Conservation (phyloP, 371 early-diverging fungal species). For the Mucor ambiguus region DNA sequence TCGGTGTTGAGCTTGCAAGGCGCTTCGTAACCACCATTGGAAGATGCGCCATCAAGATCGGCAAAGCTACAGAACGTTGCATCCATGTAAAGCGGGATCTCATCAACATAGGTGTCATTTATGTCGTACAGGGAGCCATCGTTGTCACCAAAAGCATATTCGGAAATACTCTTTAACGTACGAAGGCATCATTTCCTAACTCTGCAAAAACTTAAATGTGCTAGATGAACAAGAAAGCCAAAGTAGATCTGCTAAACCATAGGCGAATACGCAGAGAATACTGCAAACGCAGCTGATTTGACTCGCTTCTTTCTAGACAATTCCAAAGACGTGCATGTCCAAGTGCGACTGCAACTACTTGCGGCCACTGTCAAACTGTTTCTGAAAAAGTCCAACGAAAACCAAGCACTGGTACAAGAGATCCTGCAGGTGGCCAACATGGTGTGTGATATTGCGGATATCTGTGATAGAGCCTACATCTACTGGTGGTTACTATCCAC, state of each 20-base stretch:
- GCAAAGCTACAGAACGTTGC: constrained; percentile 87
- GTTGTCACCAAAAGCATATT: constrained; percentile 94
- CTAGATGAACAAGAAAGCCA: constrained; percentile 95
- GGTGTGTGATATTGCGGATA: constrained; percentile 92
- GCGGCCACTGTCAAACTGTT: constrained; percentile 92
- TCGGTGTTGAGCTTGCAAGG: constrained; percentile 96
- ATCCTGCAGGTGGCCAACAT: constrained; percentile 87
- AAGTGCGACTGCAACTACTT: constrained; percentile 82
- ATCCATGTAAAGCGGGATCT: constrained; percentile 87
- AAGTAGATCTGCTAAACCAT: constrained; percentile 93
- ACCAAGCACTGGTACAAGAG: constrained; percentile 85
- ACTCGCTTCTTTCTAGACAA: constrained; percentile 76
- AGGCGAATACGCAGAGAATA: constrained; percentile 94
- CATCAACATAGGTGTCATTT: constrained; percentile 86
- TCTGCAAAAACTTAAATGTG: constrained; percentile 88
- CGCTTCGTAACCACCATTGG: constrained; percentile 92
- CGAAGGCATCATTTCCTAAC: constrained; percentile 81
- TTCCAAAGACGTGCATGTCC: constrained; percentile 65
- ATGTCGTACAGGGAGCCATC: constrained; percentile 92
- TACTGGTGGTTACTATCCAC: constrained; percentile 96
- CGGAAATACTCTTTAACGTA: constrained; percentile 91
- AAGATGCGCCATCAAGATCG: constrained; percentile 91
- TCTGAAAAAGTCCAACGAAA: constrained; percentile 83
- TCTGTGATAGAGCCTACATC: constrained; percentile 94
- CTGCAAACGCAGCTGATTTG: constrained; percentile 84